Conservation (phyloP, 768 basidiomycete genomes). For the Rhodotorula toruloides region DNA sequence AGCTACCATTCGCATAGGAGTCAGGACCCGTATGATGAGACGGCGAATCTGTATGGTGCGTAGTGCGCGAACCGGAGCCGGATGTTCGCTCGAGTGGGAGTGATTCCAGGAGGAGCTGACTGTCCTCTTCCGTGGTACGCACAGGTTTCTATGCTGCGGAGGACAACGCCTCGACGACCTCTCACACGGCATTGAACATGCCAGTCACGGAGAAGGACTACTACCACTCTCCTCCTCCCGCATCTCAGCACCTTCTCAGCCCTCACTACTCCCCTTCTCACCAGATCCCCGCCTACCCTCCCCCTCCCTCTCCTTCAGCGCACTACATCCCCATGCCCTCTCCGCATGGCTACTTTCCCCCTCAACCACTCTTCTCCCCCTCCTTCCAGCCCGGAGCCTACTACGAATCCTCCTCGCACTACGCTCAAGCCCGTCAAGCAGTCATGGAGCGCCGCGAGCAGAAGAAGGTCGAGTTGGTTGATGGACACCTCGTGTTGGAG, state of each 20-base stretch:
- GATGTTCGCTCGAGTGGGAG: no score
- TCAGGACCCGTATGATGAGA: not conserved
- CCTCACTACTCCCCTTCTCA: not conserved
- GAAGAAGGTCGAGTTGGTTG: constrained; percentile 52
- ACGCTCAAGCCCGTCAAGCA: constrained; percentile 6
- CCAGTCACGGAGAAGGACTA: constrained; percentile 17
- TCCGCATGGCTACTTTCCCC: not conserved
- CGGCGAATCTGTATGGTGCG: constrained; percentile 14
- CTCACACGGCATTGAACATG: constrained; percentile 34
- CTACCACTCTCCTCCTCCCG: constrained; percentile 4
- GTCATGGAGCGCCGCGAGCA: constrained; percentile 26
- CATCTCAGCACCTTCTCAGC: not conserved
- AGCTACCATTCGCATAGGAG: not conserved
- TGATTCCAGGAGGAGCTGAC: no score
- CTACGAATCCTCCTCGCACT: constrained; percentile 11
- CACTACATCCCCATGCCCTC: not conserved
- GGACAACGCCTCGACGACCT: constrained; percentile 11
- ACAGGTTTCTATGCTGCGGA: constrained; percentile 12
- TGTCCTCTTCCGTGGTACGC: no score
- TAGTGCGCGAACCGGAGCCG: not conserved
- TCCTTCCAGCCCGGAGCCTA: constrained; percentile 12
- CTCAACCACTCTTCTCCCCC: not conserved
- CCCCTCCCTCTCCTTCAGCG: not conserved
- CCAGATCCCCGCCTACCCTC: constrained; percentile 4
- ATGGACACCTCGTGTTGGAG: constrained; percentile 80